A percentile compares a stretch with the other conserved stretches of the same genome.
Conservation (phyloP, 208 protist genomes). For the Crithidia thermophila region DNA sequence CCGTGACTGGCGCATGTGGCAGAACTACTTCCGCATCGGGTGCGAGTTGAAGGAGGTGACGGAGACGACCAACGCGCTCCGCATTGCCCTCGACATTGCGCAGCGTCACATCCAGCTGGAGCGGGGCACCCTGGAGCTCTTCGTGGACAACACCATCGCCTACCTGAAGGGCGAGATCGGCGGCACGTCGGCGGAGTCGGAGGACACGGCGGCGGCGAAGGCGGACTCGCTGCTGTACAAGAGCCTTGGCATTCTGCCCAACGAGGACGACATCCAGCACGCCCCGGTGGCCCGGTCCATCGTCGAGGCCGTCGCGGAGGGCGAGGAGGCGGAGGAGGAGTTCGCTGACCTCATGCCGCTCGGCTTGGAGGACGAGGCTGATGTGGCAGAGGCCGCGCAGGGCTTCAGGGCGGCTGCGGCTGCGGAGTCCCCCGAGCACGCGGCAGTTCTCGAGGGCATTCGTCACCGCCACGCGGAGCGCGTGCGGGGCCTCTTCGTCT, state of each 20-base stretch:
- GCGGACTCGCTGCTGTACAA: slow-evolving; percentile 27
- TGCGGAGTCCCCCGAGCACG: slow-evolving; percentile 12
- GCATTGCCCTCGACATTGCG: slow-evolving; percentile 78
- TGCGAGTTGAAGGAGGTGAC: slow-evolving; percentile 85
- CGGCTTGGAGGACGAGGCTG: slow-evolving; percentile 41
- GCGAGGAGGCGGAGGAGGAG: slow-evolving; percentile 28
- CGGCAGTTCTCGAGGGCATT: slow-evolving; percentile 25
- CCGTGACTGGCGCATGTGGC: slow-evolving; percentile 91
- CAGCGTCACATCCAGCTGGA: slow-evolving; percentile 75
- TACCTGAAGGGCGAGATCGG: slow-evolving; percentile 80
- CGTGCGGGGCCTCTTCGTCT: slow-evolving; percentile 68
- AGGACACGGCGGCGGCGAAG: slow-evolving; percentile 16
- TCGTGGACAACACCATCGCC: slow-evolving; percentile 78
- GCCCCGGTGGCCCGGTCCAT: slow-evolving; percentile 26
- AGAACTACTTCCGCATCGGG: slow-evolving; percentile 92
- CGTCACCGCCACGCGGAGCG: slow-evolving; percentile 68
- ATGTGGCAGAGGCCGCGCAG: neutral
- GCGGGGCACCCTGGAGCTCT: slow-evolving; percentile 57
- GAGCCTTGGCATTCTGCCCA: slow-evolving; percentile 32
- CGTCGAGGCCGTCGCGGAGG: slow-evolving; percentile 13
- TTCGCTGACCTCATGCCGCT: slow-evolving; percentile 35
- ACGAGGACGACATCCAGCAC: slow-evolving; percentile 40
- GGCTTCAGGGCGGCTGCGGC: neutral
- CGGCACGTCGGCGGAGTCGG: slow-evolving; percentile 45
- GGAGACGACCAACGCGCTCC: slow-evolving; percentile 82